Base-by-base conservation (phyloP, 192 early-diverging fungal species). In the Coemansia sp. region DNA sequence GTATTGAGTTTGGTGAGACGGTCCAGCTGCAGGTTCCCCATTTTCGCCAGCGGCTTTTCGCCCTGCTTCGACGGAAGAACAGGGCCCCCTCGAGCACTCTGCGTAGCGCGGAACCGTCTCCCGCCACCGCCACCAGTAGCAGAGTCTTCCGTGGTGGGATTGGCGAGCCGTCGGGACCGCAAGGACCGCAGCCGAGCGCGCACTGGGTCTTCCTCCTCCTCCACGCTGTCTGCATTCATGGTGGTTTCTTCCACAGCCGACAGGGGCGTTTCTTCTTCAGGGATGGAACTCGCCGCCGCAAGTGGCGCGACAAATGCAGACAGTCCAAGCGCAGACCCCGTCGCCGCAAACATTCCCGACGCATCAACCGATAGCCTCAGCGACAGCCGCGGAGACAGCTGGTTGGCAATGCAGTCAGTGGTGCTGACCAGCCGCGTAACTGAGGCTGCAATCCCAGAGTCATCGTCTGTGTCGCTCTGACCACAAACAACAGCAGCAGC, bases 1-100 rank as follows among this genome's bases (percentile, higher is more conserved):
- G 80, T 82, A 37, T 82, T 82, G 27, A 77, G 68, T n/a, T 82
- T 82, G 3, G 80, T 82, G 20, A 82, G 57, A 2, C 80, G 80
- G 62, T 82, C 80, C 56, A 82, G 61, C 56, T 82, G 80, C 36
- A 82, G 36, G 1, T 64, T 41, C 2, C 80, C 75, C 71, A 82
- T 76, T n/a, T 73, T 65, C 0, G 71, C 46, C 31, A 77, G 25
- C 24, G 71, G 62, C 4, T 65, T 70, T 4, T 36, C 45, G 39
- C 31, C 40, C 8, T 12, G n/a, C 1, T 36, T 9, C 32, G 32
- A 35, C 2, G 32, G 7, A 35, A 7, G 7, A 35, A 7, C 32
- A 8, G 45, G 15, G 47, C 47, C 32, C 29, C 7, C 15, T n/a
- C n/a, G 35, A 0, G 39, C 61, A 4, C 56, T 77, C 38, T 78